phyloP scores from a whole-genome alignment of 2,329 filamentous ascomycete species.

The Fusarium kyushuense region DNA sequence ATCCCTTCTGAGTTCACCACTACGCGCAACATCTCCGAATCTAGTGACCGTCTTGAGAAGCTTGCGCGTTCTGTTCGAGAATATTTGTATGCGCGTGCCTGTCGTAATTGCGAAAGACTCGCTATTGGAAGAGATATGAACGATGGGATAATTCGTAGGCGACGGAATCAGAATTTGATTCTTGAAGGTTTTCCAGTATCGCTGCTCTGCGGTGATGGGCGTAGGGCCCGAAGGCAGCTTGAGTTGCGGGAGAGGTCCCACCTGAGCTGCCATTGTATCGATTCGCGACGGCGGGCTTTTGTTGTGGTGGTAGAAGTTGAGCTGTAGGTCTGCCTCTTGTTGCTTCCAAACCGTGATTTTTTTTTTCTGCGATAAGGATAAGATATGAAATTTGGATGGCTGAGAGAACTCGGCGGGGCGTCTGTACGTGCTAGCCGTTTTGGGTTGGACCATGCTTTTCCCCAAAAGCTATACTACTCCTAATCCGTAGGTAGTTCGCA shows the following conservation, averaged over 20 bases:
- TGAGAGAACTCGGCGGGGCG: conserved; percentile 30
- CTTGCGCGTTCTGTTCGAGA: conserved; percentile 91
- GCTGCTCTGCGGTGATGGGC: conserved; percentile 88
- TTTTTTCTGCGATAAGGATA: conserved; percentile 49
- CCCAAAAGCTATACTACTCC: neutral
- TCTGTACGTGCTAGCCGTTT: neutral
- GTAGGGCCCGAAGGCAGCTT: conserved; percentile 87
- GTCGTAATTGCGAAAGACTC: conserved; percentile 94
- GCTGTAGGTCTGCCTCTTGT: conserved; percentile 3
- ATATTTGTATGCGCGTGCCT: conserved; percentile 91
- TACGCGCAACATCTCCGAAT: conserved; percentile 91
- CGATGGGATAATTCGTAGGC: conserved; percentile 89
- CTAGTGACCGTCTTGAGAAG: conserved; percentile 93
- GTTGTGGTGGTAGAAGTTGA: conserved; percentile 27
- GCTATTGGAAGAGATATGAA: conserved; percentile 83
- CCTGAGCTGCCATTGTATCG: conserved; percentile 82
- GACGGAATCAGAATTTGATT: conserved; percentile 91
- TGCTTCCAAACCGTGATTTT: conserved; percentile 37
- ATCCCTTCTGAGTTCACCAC: conserved; percentile 88
- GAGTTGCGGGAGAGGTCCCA: conserved; percentile 81
- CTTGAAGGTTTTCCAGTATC: conserved; percentile 96
- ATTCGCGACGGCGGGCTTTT: conserved; percentile 39
- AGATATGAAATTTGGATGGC: conserved; percentile 40
- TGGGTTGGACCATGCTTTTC: neutral
- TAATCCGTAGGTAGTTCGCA: too few species aligned